Evolutionary conservation across 495 filamentous ascomycete species (phyloP).

Genomic region (Schizothecium vesticola): DNA sequence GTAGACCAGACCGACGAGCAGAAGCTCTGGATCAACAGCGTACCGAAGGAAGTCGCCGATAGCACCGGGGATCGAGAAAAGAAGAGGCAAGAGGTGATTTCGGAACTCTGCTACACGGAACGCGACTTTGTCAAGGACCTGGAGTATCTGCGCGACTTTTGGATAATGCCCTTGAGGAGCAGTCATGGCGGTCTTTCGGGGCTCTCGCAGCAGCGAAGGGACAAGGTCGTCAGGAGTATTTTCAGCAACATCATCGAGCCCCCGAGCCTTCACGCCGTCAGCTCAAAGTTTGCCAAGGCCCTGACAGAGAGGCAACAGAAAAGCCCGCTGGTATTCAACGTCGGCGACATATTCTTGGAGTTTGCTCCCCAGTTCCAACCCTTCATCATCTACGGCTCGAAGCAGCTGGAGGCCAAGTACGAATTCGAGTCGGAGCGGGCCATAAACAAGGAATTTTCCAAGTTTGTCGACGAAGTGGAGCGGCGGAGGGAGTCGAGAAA

Average conservation of each 20-base stretch:
- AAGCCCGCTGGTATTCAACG: conserved; percentile 75
- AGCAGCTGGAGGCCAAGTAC: conserved; percentile 93
- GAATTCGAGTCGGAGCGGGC: conserved; percentile 96
- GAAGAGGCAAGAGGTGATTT: conserved; percentile 97
- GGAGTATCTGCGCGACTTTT: conserved; percentile 97
- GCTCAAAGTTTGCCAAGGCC: conserved; percentile 76
- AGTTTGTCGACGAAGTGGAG: conserved; percentile 96
- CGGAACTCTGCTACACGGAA: conserved; percentile 98
- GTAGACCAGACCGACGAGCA: conserved; percentile 87
- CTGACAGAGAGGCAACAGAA: conserved; percentile 89
- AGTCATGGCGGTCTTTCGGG: conserved; percentile 63
- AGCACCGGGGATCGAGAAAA: conserved; percentile 83
- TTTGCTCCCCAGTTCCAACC: conserved; percentile 89
- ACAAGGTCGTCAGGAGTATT: conserved; percentile 87
- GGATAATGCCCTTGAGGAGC: conserved; percentile 85
- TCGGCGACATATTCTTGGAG: conserved; percentile 93
- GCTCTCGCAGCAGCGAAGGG: conserved; percentile 81
- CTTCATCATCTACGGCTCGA: conserved; percentile 95
- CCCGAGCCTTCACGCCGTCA: conserved; percentile 75
- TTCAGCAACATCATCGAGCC: conserved; percentile 91
- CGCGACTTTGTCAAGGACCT: conserved; percentile 99
- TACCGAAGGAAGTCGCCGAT: conserved; percentile 90
- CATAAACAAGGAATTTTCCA: conserved; percentile 76
- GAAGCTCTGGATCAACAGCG: conserved; percentile 99
- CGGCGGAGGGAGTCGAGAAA: conserved; percentile 94